A percentile compares a stretch with the other conserved stretches of the same genome.
These are phyloP conservation scores for Houttuynia cordata DNA, from an alignment of 164 flowering plant genomes.

Conservation along the genomic window DNA sequence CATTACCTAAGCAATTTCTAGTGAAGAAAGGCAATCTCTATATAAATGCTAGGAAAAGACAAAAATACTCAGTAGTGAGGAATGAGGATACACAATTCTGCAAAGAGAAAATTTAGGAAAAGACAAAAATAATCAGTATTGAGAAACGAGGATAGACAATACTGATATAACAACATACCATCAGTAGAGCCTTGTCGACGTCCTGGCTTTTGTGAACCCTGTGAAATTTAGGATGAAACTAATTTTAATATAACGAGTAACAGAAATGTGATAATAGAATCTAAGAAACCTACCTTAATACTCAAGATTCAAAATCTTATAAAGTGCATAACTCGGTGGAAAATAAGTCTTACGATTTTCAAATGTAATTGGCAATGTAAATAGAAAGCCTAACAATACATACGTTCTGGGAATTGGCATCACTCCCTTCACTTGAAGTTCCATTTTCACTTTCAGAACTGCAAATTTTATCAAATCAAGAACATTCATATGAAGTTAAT, in stretches of 20 bases:
- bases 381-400: slow-evolving; percentile 2
- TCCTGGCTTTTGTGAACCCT: slow-evolving; percentile 14
- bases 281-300: no score
- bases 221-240: background rate
- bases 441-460: slow-evolving; percentile 22
- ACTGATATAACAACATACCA: slow-evolving; percentile 9
- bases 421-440: slow-evolving; percentile 28
- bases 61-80: no score
- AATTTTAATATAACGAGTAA: background rate
- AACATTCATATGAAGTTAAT: slow-evolving; percentile 1
- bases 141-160: no score
- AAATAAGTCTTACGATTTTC: background rate
- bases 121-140: no score
- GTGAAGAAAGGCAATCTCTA: no score
- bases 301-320: no score
- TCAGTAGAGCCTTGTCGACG: slow-evolving; percentile 14
- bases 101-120: background rate
- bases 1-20: no score
- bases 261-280: no score
- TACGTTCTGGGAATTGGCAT: slow-evolving; percentile 20
- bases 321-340: no score
- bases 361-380: background rate
- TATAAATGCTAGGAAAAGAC: background rate
- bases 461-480: slow-evolving; percentile 8
- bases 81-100: background rate